Conservation (phyloP, 495 filamentous ascomycete species). For the Durotheca rogersii region DNA sequence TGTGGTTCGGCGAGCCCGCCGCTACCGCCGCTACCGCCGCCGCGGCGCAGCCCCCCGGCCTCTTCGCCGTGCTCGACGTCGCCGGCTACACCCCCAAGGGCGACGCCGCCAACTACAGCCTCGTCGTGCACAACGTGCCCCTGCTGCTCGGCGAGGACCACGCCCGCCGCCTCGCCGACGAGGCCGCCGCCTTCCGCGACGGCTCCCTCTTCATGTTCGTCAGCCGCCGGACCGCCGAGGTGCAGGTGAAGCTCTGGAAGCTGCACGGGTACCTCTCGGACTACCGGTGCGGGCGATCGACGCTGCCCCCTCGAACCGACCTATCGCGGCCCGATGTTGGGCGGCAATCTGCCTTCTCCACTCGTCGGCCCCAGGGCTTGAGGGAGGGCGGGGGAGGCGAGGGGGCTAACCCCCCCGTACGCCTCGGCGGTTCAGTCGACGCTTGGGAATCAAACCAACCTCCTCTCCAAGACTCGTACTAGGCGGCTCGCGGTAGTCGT, state of each 20-base stretch:
- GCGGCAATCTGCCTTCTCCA: no score
- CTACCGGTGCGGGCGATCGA: not conserved
- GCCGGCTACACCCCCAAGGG: slow-evolving; percentile 14
- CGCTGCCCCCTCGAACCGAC: no score
- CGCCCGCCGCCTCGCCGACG: slow-evolving; percentile 30
- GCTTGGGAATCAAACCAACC: no score
- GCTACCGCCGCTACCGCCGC: not conserved
- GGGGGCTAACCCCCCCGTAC: no score
- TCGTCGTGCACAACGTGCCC: slow-evolving; percentile 47
- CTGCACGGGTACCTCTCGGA: slow-evolving; percentile 59
- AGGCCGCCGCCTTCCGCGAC: slow-evolving; percentile 32
- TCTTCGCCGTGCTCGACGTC: slow-evolving; percentile 36
- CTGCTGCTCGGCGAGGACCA: slow-evolving; percentile 44
- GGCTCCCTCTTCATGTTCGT: slow-evolving; percentile 45
- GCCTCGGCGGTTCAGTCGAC: no score
- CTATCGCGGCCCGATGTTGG: no score
- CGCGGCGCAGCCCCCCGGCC: slow-evolving; percentile 5
- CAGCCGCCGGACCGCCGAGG: slow-evolving; percentile 46
- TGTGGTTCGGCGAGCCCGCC: slow-evolving; percentile 37
- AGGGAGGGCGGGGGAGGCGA: no score
- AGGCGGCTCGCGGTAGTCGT: no score
- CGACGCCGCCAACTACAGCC: slow-evolving; percentile 3
- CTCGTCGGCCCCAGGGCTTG: no score
- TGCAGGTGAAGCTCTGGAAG: slow-evolving; percentile 66
- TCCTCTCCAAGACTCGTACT: no score